Conservation (phyloP, 1,284 basidiomycete genomes). For the Pseudomicrostroma phylloplanum region DNA sequence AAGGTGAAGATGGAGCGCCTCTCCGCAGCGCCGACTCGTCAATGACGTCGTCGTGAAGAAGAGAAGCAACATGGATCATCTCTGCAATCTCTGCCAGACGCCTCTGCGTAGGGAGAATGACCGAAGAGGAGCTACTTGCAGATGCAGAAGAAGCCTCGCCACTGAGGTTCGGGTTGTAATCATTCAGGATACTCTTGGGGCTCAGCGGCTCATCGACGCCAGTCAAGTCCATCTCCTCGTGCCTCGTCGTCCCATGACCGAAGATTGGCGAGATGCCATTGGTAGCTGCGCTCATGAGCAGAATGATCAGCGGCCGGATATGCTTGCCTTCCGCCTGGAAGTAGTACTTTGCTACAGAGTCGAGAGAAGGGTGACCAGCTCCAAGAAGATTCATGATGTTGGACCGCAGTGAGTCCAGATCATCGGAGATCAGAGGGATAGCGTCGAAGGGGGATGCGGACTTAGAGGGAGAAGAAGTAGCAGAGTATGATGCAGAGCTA, state of each 20-base stretch:
- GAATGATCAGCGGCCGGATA: conserved; percentile 79
- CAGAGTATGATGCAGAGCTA: not conserved
- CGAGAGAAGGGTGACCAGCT: conserved; percentile 77
- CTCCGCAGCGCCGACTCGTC: conserved; percentile 78
- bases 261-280: conserved; percentile 66
- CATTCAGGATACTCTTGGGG: conserved; percentile 69
- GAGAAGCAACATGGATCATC: conserved; percentile 95
- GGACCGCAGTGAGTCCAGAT: conserved; percentile 69
- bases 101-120: conserved; percentile 72
- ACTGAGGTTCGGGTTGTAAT: conserved; percentile 69
- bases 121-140: not conserved
- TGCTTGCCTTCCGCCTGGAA: conserved; percentile 71
- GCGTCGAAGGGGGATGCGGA: not conserved
- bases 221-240: conserved; percentile 12
- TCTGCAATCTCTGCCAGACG: conserved; percentile 93
- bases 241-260: conserved; percentile 19
- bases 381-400: conserved; percentile 76
- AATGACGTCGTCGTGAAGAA: conserved; percentile 91
- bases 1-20: conserved; percentile 74
- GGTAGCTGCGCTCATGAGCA: conserved; percentile 84
- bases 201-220: conserved; percentile 65
- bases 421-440: conserved; percentile 27
- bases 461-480: not conserved
- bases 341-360: conserved; percentile 85
- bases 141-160: conserved; percentile 42